Percentiles rank a stretch among this genome's conserved stretches.
phyloP scores from a whole-genome alignment of 2,329 filamentous ascomycete genomes.

The Chrysoporthe puriensis region DNA sequence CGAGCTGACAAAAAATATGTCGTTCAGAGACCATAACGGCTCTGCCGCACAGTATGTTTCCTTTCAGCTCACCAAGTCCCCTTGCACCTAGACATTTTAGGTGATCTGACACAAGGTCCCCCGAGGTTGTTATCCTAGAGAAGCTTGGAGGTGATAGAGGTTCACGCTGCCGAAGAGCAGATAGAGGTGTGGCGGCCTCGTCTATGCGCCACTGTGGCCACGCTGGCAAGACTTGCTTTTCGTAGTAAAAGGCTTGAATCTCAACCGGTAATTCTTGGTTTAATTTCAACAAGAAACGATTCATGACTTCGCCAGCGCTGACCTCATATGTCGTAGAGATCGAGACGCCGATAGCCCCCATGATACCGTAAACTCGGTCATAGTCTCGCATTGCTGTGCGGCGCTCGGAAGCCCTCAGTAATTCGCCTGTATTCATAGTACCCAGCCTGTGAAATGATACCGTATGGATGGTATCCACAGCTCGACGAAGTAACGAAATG shows the following conservation, averaged over 20 bases:
- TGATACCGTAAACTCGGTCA: too few species aligned
- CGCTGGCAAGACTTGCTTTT: background rate
- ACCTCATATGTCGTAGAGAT: background rate
- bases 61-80: too few species aligned
- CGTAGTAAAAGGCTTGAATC: conserved; percentile 1
- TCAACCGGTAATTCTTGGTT: background rate
- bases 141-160: background rate
- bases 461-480: background rate
- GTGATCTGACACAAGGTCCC: too few species aligned
- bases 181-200: background rate
- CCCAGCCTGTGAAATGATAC: background rate
- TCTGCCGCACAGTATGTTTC: too few species aligned
- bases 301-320: too few species aligned
- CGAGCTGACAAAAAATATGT: too few species aligned
- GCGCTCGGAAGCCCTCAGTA: background rate
- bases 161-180: background rate
- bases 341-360: background rate
- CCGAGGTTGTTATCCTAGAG: too few species aligned
- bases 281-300: background rate
- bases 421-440: background rate
- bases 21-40: too few species aligned
- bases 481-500: background rate
- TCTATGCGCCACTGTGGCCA: background rate
- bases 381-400: too few species aligned
- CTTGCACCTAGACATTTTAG: too few species aligned